Evolutionary conservation across 345 rosid species (phyloP), one percentile per base, ranked within the genome.

Genomic region (Rhodamnia rubescens): DNA sequence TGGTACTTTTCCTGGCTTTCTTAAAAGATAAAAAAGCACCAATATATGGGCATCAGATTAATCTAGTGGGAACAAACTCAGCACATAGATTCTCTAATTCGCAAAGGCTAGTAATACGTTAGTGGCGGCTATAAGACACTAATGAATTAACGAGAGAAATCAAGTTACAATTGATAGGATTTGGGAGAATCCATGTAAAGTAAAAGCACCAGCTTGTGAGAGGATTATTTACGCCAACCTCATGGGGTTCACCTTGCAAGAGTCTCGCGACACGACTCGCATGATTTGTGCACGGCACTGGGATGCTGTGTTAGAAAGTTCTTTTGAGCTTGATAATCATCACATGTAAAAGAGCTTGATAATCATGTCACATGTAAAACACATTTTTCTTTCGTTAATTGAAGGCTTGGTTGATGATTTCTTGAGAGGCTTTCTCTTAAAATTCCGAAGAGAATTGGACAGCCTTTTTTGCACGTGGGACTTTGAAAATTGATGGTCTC

Each of bases 261-360:
- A 57, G 11, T 49, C 50, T 49, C 11, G 12, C 11, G 11, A 49
- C 50, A 49, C 9, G 10, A 9, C 36, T 59, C 15, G 40, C 0
- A 7, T 0, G 2, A 59, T 27, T 27, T 14, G 40, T 0, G 40
- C 74, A 14, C 4, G 8, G 8, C 9, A 0, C 0, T 0, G 1
- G 20, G 20, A 27, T 59, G 36, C 74, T n/a, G 7, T 3, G 36
- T n/a, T 59, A n/a, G 69, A n/a, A 0, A 59, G 69, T 59, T 59
- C 18, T 59, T 13, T 59, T 5, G 2, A 59, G 69, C 18, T 59
- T 59, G 74, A 29, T 27, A 27, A 27, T 59, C 20, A 59, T 59
- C 69, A 59, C 27, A 59, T 59, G 69, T 29, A n/a, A n/a, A 59
- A 3, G 40, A 36, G 40, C 40, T 36, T 42, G 44, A 42, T 42